A percentile compares a stretch with the other conserved stretches of the same genome.
Conservation (phyloP, 108 stramenopile species). For the Cyclotella sp. region DNA sequence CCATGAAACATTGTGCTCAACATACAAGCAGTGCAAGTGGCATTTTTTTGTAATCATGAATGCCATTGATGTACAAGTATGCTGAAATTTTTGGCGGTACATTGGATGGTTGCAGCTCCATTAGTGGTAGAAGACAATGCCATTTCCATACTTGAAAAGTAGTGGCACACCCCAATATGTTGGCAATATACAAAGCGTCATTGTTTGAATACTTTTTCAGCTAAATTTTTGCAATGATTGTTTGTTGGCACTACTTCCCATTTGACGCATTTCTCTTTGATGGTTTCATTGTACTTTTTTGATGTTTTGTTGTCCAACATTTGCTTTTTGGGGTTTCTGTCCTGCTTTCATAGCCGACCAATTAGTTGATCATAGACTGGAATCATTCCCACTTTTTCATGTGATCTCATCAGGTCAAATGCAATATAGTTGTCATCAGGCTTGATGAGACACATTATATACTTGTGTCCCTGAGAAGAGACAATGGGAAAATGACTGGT, state of each 20-base stretch:
- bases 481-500: conserved; percentile 13
- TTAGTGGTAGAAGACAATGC: conserved; percentile 13
- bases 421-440: conserved; percentile 17
- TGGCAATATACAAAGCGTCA: neutral
- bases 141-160: conserved; percentile 16
- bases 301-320: conserved; percentile 36
- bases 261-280: neutral
- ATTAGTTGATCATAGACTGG: neutral
- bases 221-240: conserved; percentile 6
- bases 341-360: neutral
- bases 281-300: neutral
- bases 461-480: neutral
- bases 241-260: conserved; percentile 2
- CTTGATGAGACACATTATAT: neutral
- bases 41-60: conserved; percentile 29
- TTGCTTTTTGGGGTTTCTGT: conserved; percentile 16
- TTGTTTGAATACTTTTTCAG: conserved; percentile 13
- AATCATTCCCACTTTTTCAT: conserved; percentile 6
- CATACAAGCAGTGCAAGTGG: conserved; percentile 25
- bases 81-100: conserved; percentile 11
- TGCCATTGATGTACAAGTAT: neutral
- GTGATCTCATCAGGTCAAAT: conserved; percentile 12
- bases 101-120: conserved; percentile 15
- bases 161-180: neutral
- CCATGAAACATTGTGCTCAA: conserved; percentile 14